A percentile compares a stretch with the other conserved stretches of the same genome.
Conservation (phyloP, 1,284 basidiomycete species). For the Neonothopanus nambi region DNA sequence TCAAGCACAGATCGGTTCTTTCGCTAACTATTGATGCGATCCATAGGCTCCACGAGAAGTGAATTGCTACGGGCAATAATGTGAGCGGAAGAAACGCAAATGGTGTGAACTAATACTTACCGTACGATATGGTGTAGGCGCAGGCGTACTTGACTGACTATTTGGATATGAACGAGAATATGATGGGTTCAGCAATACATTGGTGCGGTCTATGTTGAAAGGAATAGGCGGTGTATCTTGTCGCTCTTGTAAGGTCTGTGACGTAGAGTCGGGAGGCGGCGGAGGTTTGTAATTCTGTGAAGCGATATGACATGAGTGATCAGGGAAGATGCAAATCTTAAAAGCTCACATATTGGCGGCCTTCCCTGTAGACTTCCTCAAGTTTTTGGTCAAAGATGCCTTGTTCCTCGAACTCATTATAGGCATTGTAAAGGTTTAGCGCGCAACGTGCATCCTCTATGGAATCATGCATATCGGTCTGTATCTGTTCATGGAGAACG, state of each 20-base stretch:
- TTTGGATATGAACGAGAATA: conserved; percentile 1
- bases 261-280: conserved; percentile 23
- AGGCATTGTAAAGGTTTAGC: conserved; percentile 84
- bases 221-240: conserved; percentile 7
- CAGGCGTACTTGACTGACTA: not conserved
- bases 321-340: not conserved
- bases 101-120: no score
- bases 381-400: conserved; percentile 86
- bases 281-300: conserved; percentile 68
- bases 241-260: conserved; percentile 2
- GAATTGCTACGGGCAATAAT: no score
- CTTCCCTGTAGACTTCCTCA: conserved; percentile 79
- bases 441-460: conserved; percentile 95
- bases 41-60: no score
- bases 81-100: no score
- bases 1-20: no score
- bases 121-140: no score
- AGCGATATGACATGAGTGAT: conserved; percentile 1
- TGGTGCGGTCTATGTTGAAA: not conserved
- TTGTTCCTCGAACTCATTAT: conserved; percentile 75
- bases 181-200: conserved; percentile 2
- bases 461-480: conserved; percentile 93
- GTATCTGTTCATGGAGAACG: conserved; percentile 88
- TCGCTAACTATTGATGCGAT: no score
- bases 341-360: conserved; percentile 62